A percentile compares a stretch with the other conserved stretches of the same genome.
These are phyloP conservation scores for Theileria equi DNA, from an alignment of 169 alveolate genomes.

Conservation along the genomic window DNA sequence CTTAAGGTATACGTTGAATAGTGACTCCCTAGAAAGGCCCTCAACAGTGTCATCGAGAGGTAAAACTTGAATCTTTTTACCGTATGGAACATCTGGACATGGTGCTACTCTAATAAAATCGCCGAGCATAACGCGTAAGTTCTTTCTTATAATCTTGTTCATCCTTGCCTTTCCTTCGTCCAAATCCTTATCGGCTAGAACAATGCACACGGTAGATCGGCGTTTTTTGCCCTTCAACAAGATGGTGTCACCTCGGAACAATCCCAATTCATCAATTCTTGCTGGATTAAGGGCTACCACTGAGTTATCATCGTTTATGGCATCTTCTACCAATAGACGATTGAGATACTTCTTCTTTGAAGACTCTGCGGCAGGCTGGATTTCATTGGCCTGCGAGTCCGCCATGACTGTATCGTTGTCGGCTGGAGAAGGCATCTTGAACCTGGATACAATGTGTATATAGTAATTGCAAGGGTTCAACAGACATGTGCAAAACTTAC, in stretches of 20 bases:
- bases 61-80: conserved; percentile 96
- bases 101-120: conserved; percentile 94
- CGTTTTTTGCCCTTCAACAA: conserved; percentile 98
- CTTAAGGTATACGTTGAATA: conserved; percentile 95
- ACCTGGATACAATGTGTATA: no score
- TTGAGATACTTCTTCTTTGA: conserved; percentile 47
- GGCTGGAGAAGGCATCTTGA: no score
- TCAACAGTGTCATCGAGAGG: conserved; percentile 99
- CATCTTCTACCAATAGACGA: conserved; percentile 95
- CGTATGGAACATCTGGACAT: conserved; percentile 97
- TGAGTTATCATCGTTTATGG: conserved; percentile 98
- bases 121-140: conserved; percentile 96
- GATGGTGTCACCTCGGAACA: conserved; percentile 98
- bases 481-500: no score
- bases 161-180: conserved; percentile 96
- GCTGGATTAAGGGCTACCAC: conserved; percentile 93
- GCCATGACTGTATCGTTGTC: no score
- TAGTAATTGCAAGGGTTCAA: no score
- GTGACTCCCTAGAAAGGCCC: conserved; percentile 96
- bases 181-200: conserved; percentile 93
- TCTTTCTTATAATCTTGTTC: conserved; percentile 96
- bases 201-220: conserved; percentile 97
- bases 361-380: not conserved
- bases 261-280: conserved; percentile 90
- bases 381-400: no score